Conservation (phyloP, 1,284 basidiomycete species). For the Sanghuangporus baumii region DNA sequence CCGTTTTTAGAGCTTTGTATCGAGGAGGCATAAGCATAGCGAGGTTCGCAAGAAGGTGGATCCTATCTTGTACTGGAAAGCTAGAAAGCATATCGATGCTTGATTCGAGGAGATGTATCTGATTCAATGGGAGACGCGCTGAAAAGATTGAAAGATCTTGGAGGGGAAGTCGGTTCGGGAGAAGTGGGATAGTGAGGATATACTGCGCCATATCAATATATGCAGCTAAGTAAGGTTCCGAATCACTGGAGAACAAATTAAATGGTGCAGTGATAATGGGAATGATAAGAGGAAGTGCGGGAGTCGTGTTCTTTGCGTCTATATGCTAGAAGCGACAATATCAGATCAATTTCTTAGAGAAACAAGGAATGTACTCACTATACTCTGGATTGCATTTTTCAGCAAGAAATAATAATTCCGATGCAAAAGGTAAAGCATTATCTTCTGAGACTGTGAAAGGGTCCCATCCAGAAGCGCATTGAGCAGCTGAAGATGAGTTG, state of each 20-base stretch:
- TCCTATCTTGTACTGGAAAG: conserved; percentile 29
- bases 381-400: conserved; percentile 15
- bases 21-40: conserved; percentile 53
- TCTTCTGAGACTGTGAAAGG: conserved; percentile 24
- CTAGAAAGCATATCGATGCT: conserved; percentile 27
- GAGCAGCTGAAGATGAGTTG: conserved; percentile 37
- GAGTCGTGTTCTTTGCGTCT: conserved; percentile 17
- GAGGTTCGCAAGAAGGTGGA: conserved; percentile 63
- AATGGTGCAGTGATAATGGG: conserved; percentile 34
- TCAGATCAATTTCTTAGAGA: neutral
- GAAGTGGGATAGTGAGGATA: conserved; percentile 57
- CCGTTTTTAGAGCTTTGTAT: conserved; percentile 38
- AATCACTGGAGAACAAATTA: conserved; percentile 16
- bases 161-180: conserved; percentile 65
- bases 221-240: conserved; percentile 19
- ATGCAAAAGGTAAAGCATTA: conserved; percentile 37
- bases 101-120: conserved; percentile 31
- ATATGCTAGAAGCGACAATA: neutral
- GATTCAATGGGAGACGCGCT: conserved; percentile 38
- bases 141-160: conserved; percentile 41
- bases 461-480: conserved; percentile 34
- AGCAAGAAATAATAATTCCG: conserved; percentile 27
- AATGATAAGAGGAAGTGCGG: conserved; percentile 11
- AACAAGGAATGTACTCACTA: conserved; percentile 17
- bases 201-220: conserved; percentile 32